A percentile compares a stretch with the other conserved stretches of the same genome.
These are phyloP conservation scores for Penicillium antarcticum DNA, from an alignment of 495 filamentous ascomycete genomes.

Conservation along the genomic window DNA sequence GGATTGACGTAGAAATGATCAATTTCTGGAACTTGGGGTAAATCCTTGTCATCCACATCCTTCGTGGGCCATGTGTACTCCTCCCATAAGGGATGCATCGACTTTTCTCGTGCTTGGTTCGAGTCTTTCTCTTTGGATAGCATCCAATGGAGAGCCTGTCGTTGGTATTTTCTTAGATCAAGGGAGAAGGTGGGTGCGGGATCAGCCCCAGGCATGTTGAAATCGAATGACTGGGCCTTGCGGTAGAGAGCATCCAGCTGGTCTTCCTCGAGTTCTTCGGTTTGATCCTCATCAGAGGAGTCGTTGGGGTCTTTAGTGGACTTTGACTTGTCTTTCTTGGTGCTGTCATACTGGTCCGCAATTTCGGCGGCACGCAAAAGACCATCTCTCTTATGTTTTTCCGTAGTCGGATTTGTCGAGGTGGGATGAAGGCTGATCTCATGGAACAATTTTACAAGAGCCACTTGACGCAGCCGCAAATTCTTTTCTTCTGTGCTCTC, in stretches of 20 bases:
- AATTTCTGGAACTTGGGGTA: conserved; percentile 61
- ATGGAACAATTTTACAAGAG: conserved; percentile 81
- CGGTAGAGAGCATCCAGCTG: conserved; percentile 92
- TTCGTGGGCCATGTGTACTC: conserved; percentile 87
- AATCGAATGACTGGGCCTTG: conserved; percentile 97
- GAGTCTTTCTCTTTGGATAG: conserved; percentile 84
- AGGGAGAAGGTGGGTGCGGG: conserved; percentile 79
- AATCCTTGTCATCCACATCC: conserved; percentile 76
- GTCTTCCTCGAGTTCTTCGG: conserved; percentile 88
- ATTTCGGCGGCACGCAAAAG: conserved; percentile 83
- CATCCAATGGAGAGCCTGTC: conserved; percentile 95
- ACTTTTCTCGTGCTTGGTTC: conserved; percentile 59
- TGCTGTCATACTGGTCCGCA: conserved; percentile 72
- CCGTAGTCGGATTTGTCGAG: conserved; percentile 67
- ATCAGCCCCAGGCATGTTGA: conserved; percentile 80
- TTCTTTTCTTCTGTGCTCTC: conserved; percentile 84
- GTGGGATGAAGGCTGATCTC: conserved; percentile 81
- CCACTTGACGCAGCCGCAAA: conserved; percentile 81
- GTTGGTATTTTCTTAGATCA: conserved; percentile 88
- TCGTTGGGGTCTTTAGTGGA: conserved; percentile 40
- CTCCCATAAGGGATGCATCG: conserved; percentile 98
- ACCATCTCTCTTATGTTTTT: conserved; percentile 74
- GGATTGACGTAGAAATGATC: conserved; percentile 89
- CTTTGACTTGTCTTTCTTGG: conserved; percentile 50
- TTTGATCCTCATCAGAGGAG: conserved; percentile 70